Base-by-base conservation (phyloP, 192 early-diverging fungal species). In the Umbelopsis isabellina region DNA sequence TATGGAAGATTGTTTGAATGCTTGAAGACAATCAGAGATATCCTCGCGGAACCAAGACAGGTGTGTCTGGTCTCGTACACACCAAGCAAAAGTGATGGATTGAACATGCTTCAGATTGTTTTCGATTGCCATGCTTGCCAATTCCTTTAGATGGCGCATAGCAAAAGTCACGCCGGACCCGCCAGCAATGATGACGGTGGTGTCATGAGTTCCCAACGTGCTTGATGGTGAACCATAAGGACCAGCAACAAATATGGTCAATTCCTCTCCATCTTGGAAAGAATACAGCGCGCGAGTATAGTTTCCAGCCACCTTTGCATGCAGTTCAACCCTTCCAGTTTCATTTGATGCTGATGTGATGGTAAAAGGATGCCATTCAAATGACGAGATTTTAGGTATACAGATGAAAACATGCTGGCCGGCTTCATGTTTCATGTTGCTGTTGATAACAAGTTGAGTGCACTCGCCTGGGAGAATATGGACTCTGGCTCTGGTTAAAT, bases 301-400 rank as follows among this genome's bases (percentile, higher is more conserved):
- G 6, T 79, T 71, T 33, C 84, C 84, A 15, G 80, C 75, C 15
- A 76, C 76, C 13, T 72, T 66, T 11, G 78, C 82, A 65, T 83
- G 80, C 1, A 83, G 65, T 2, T 80, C 79, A 2, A 81, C 3
- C 3, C 18, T 15, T 13, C 11, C 50, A 18, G 46, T 66, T 20
- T 49, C 75, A 4, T 64, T 35, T 8, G 68, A 51, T 2, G 74
- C 49, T 61, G 66, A 78, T 46, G 82, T 78, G 22, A 86, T 82
- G 3, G 84, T 86, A 49, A 86, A 86, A 12, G 84, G 84, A 65
- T 86, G 84, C 84, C 84, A 86, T 48, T 86, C 75, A 49, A 82
- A 80, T 25, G 66, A n/a, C 5, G 84, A 86, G 9, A 86, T 71
- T 9, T 72, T 73, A 7, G 84, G 84, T 3, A 86, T 76, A 67